Evolutionary conservation across 805 yeast genomes (phyloP), one percentile per base, ranked within the genome.

Genomic region (Yarrowia phangngaensis): DNA sequence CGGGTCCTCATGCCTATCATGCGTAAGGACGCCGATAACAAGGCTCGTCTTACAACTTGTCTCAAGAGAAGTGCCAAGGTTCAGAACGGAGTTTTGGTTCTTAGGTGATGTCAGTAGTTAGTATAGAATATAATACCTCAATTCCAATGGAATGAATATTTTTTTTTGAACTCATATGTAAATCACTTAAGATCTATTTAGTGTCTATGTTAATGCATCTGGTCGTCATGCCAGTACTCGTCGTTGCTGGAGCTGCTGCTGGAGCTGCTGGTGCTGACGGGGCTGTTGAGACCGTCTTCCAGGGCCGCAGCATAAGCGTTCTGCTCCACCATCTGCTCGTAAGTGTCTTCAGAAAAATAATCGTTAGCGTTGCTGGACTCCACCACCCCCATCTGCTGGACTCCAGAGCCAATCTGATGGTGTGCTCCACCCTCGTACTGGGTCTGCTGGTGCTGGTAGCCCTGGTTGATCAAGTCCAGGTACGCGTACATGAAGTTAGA

Each of bases 401-500:
- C 31, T 5, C 24, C 31, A 11, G 30, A 20, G 16, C 22, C 43
- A 3, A 24, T 3, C 30, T 35, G 40, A 6, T 22, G n/a, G n/a
- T n/a, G 15, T 8, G 17, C 20, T 7, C 31, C 30, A 17, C 30
- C 43, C 43, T 41, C 48, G 12, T 41, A 29, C 35, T 41, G 35
- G 28, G 28, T 34, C 27, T 57, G 56, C 55, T 65, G 67, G 56
- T 63, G 67, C 56, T 62, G 67, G 52, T 63, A 64, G 28, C 68
- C 89, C 62, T 90, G 97, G 64, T 90, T 95, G 50, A 92, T 95
- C 65, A 92, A 71, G 61, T 92, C 90, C 70, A 92, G 74, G 65
- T 92, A 92, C 0, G 97, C 90, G 62, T 92, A 92, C 98, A 92
- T 92, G 75, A 92, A 92, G 64, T 92, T 92, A 52, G 96, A 86